Conservation (phyloP, 495 filamentous ascomycete genomes). For the Mytilinidion resinicola region DNA sequence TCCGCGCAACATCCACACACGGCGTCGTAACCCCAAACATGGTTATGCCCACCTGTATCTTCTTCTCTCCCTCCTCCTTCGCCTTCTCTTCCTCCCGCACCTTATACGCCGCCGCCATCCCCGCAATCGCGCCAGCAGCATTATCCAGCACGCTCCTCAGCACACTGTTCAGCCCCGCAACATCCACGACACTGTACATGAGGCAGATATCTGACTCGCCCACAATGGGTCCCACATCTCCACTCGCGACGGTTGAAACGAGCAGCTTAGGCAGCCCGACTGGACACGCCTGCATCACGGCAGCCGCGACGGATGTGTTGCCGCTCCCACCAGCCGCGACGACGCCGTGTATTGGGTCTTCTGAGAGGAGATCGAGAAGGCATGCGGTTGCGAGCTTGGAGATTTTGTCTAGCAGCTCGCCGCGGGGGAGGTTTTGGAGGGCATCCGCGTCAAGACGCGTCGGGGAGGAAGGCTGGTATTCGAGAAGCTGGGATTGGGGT, state of each 20-base stretch:
- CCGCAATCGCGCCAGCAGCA: constrained; percentile 53
- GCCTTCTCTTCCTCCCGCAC: constrained; percentile 4
- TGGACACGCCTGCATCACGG: constrained; percentile 54
- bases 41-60: constrained; percentile 52
- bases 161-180: constrained; percentile 57
- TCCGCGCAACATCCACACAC: constrained; percentile 45
- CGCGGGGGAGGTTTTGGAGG: constrained; percentile 37
- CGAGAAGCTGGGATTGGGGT: constrained; percentile 37
- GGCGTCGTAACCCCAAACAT: constrained; percentile 75
- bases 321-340: constrained; percentile 54
- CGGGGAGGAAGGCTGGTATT: neutral
- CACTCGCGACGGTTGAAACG: constrained; percentile 60
- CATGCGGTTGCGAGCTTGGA: constrained; percentile 35
- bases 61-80: constrained; percentile 15
- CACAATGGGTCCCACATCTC: constrained; percentile 52
- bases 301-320: constrained; percentile 49
- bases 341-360: constrained; percentile 45
- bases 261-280: constrained; percentile 64
- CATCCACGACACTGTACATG: constrained; percentile 65
- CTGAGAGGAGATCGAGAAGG: constrained; percentile 35
- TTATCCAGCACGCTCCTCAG: constrained; percentile 52
- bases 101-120: constrained; percentile 48
- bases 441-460: neutral
- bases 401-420: constrained; percentile 44
- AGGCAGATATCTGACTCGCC: constrained; percentile 62